Base-by-base conservation (phyloP, 2,329 filamentous ascomycete genomes). In the Pseudonectria buxi region DNA sequence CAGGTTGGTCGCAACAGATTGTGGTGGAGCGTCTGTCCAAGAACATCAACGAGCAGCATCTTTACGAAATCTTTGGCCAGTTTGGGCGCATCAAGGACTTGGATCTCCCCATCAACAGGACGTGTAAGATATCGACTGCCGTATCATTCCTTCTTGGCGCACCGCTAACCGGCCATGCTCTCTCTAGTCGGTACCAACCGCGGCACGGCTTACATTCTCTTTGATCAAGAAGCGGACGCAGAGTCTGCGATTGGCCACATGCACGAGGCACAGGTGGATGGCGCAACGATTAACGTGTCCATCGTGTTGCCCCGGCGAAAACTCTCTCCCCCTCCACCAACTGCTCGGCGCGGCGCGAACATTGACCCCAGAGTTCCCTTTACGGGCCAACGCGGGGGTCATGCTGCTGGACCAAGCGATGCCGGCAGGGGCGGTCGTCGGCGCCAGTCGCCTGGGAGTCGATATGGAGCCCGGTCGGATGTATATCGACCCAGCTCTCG, bases 241-340 rank as follows among this genome's bases (percentile, higher is more conserved):
- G 87, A 95, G 62, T 72, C 79, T 11, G 92, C 92, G 18, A 94
- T 95, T 50, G 79, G 89, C 13, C 86, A 94, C 58, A 96, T 98
- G 92, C 92, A 98, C 61, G 92, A 98, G 65, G 87, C 86, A n/a
- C 86, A 94, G 55, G 67, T 95, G 18, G 89, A 95, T 59, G 88
- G 88, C 33, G 78, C 81, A 14, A 71, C 79, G 26, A 81, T 95
- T 54, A 83, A 83, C 53, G 89, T 95, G 32, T 92, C 86, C 29
- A 92, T 95, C 47, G 86, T 95, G 16, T 70, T 94, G 25, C 87
- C 87, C 1, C 78, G 84, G 32, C 80, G 84, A 52, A 86, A 87
- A 50, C 86, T 95, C 53, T 89, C 86, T 6, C 79, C 78, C 13
- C 78, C 83, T 30, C 89, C 89, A 12, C 86, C 86, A 2, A 75